Base-by-base conservation (phyloP, 495 filamentous ascomycete species). In the Hypomontagnella submonticulosa region DNA sequence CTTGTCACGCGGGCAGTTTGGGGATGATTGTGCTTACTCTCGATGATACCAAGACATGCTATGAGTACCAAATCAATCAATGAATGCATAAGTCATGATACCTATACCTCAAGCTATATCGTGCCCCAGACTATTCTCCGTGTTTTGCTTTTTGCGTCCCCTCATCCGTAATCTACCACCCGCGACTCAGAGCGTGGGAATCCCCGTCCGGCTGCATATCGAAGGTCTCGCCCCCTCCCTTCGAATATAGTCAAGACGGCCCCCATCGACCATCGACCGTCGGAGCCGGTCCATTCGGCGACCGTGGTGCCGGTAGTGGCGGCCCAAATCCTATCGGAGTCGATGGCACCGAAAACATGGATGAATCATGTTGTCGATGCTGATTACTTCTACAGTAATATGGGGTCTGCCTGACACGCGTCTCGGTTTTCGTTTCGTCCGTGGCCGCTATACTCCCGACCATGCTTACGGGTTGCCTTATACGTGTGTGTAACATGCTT, bases 21-120 rank as follows among this genome's bases (percentile, higher is more conserved):
- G 60, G 56, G 41, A 61, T 57, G 55, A 52, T 64, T 69, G 41
- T 61, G 55, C 66, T 69, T 69, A 63, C 56, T 59, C 54, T 68
- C 56, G 56, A 69, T 69, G 66, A 64, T 69, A 69, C 66, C 66
- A 69, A 63, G 44, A 50, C 43, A 60, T 64, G 66, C 49, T 56
- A 69, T 61, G 55, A 69, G 58, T 53, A 57, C 50, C 60, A 33
- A 49, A 64, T 61, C 66, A 69, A 60, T 63, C 19, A 69, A 69
- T 61, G 33, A 61, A 69, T 69, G 49, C 55, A 64, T 64, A 49
- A 52, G 53, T 40, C 18, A 60, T 63, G 66, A 63, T 51, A 57
- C 55, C 19, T 41, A 4, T 12, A 38, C 36, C 36, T 38, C 36
- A 8, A 3, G 23, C 23, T 61, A 43, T 68, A 59, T 69, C 44